Conservation (phyloP, 805 yeast species). For the Nakazawaea pomicola region DNA sequence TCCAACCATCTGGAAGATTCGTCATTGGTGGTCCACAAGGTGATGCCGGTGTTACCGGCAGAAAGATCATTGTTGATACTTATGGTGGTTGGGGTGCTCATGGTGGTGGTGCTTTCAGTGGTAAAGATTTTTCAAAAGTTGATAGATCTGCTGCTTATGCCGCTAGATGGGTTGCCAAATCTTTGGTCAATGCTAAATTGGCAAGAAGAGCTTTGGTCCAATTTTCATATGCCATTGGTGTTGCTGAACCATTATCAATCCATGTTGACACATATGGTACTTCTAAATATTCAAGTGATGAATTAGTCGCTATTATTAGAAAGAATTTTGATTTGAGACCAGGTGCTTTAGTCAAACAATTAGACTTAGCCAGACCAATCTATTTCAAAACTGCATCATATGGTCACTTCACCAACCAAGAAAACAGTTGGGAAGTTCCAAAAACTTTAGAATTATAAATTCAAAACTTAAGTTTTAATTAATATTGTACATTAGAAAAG, state of each 20-base stretch:
- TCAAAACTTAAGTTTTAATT: too few species aligned
- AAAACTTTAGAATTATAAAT: slow-evolving; percentile 65
- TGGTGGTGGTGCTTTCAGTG: slow-evolving; percentile 99
- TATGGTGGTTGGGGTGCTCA: slow-evolving; percentile 99
- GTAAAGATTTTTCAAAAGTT: slow-evolving; percentile 99
- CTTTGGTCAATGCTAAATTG: slow-evolving; percentile 89
- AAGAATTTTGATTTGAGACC: slow-evolving; percentile 99
- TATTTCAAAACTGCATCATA: slow-evolving; percentile 98
- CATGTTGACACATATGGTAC: slow-evolving; percentile 99
- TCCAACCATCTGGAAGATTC: slow-evolving; percentile 99
- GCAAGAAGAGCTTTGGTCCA: slow-evolving; percentile 97
- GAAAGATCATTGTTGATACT: slow-evolving; percentile 98
- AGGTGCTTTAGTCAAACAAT: slow-evolving; percentile 95
- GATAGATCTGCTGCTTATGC: slow-evolving; percentile 99
- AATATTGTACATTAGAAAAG: background rate
- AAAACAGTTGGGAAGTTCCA: slow-evolving; percentile 98
- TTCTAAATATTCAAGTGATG: slow-evolving; percentile 80
- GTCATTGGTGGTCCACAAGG: slow-evolving; percentile 99
- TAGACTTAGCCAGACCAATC: slow-evolving; percentile 98
- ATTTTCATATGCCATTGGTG: slow-evolving; percentile 99
- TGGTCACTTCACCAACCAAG: slow-evolving; percentile 99
- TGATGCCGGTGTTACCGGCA: slow-evolving; percentile 99
- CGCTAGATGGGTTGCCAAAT: slow-evolving; percentile 99
- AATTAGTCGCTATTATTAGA: slow-evolving; percentile 86
- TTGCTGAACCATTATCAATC: slow-evolving; percentile 97